Conservation (phyloP, 306 rosid genomes). For the Glycyrrhiza uralensis region DNA sequence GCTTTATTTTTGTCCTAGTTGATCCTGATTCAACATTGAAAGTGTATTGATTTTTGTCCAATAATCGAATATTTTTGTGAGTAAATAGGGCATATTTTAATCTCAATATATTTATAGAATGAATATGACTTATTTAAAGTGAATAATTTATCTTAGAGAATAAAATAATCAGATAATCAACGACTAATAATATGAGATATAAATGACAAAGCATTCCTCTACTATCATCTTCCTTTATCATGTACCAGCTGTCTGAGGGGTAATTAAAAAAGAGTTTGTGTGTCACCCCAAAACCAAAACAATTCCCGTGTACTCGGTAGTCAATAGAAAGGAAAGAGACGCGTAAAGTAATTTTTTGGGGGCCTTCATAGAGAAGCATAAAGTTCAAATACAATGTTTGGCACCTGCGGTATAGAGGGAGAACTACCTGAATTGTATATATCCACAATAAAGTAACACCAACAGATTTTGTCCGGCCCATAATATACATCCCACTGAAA, state of each 20-base stretch:
- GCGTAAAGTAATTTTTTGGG: too few relatives aligned
- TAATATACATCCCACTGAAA: conserved; percentile 37
- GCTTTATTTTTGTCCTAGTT: not conserved
- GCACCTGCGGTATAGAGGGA: not conserved
- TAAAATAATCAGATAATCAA: too few relatives aligned
- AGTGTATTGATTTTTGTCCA: not conserved
- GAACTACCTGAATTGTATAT: conserved; percentile 28
- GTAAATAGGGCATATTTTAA: not conserved
- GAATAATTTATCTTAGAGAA: too few relatives aligned
- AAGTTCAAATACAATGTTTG: conserved; percentile 31
- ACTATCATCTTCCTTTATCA: too few relatives aligned
- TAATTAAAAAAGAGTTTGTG: too few relatives aligned
- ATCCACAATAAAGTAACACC: conserved; percentile 17
- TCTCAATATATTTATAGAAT: not conserved
- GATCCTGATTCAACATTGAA: not conserved
- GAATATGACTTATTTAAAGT: too few relatives aligned
- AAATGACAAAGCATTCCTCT: too few relatives aligned
- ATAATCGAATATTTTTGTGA: not conserved
- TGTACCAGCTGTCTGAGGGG: too few relatives aligned
- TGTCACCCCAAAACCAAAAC: too few relatives aligned
- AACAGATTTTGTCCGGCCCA: conserved; percentile 23
- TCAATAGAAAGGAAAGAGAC: not conserved
- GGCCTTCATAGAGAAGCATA: not conserved
- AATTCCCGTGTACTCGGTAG: not conserved
- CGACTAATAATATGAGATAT: too few relatives aligned